A percentile compares a stretch with the other conserved stretches of the same genome.
These are phyloP conservation scores for Diplocarpon mali DNA, from an alignment of 2,329 filamentous ascomycete species.

Conservation along the genomic window DNA sequence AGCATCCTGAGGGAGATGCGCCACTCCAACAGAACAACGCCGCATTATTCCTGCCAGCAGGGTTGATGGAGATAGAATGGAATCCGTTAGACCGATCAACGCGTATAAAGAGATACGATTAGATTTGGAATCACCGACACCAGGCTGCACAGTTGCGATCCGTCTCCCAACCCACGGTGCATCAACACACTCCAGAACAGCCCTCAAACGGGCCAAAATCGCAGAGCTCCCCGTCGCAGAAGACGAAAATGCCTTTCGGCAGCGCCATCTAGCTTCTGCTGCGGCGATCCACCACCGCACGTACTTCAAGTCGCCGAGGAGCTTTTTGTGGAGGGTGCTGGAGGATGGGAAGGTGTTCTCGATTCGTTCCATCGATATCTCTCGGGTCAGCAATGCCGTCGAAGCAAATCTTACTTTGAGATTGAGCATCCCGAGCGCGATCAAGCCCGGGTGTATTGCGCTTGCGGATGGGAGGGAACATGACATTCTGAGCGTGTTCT, in stretches of 20 bases:
- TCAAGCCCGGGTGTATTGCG: constrained; percentile 68
- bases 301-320: constrained; percentile 64
- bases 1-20: constrained; percentile 17
- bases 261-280: constrained; percentile 62
- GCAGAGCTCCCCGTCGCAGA: constrained; percentile 36
- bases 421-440: constrained; percentile 62
- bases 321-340: constrained; percentile 83
- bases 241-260: constrained; percentile 64
- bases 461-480: constrained; percentile 71
- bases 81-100: constrained; percentile 47
- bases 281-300: constrained; percentile 78
- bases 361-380: constrained; percentile 72
- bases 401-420: constrained; percentile 69
- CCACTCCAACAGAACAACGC: constrained; percentile 7
- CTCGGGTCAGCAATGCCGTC: constrained; percentile 50
- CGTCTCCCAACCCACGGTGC: constrained; percentile 47
- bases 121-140: constrained; percentile 64
- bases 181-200: constrained; percentile 24
- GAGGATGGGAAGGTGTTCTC: constrained; percentile 72
- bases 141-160: constrained; percentile 59
- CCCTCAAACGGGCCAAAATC: constrained; percentile 32
- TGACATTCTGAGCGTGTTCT: constrained; percentile 69
- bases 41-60: constrained; percentile 9
- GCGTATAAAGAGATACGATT: constrained; percentile 81
- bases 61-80: constrained; percentile 58